Percentiles rank a stretch among this genome's conserved stretches.
These are phyloP conservation scores for Herpotrichia juniperi DNA, from an alignment of 2,329 filamentous ascomycete genomes.

Conservation along the genomic window DNA sequence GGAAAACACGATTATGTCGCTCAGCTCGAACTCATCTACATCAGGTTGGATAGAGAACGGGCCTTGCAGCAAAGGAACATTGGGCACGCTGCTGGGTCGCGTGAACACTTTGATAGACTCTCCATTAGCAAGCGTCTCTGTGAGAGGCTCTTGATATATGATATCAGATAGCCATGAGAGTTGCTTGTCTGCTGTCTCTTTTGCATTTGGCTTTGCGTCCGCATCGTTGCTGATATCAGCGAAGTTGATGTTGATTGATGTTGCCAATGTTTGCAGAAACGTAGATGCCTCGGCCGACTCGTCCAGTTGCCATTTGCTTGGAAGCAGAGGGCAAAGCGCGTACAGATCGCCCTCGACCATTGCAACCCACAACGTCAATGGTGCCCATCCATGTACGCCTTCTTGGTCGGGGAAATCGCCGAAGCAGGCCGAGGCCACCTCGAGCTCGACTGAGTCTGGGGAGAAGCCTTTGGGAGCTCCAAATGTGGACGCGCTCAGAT, in stretches of 20 bases:
- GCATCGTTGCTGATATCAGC: constrained; percentile 33
- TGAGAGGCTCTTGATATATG: constrained; percentile 55
- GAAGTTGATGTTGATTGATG: constrained; percentile 77
- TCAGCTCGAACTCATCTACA: constrained; percentile 62
- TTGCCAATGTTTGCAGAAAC: constrained; percentile 80
- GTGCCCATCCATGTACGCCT: constrained; percentile 76
- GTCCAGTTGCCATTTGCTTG: constrained; percentile 76
- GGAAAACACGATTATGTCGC: constrained; percentile 65
- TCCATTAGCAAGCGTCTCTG: constrained; percentile 48
- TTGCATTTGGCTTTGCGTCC: constrained; percentile 50
- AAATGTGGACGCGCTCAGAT: constrained; percentile 78
- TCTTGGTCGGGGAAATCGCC: constrained; percentile 67
- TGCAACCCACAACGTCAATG: constrained; percentile 97
- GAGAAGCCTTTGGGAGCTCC: constrained; percentile 83
- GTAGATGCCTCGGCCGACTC: constrained; percentile 58
- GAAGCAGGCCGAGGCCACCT: constrained; percentile 89
- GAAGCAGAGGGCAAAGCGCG: constrained; percentile 87
- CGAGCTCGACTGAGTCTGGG: constrained; percentile 89
- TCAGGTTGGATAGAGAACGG: constrained; percentile 62
- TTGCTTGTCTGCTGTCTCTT: constrained; percentile 58
- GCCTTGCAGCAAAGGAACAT: constrained; percentile 66
- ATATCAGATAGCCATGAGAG: constrained; percentile 62
- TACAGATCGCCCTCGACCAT: constrained; percentile 95
- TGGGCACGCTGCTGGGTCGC: constrained; percentile 59
- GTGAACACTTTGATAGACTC: constrained; percentile 59